These are phyloP conservation scores for Echeveria elegans DNA, from an alignment of 164 flowering plant genomes.

Conservation along the genomic window DNA sequence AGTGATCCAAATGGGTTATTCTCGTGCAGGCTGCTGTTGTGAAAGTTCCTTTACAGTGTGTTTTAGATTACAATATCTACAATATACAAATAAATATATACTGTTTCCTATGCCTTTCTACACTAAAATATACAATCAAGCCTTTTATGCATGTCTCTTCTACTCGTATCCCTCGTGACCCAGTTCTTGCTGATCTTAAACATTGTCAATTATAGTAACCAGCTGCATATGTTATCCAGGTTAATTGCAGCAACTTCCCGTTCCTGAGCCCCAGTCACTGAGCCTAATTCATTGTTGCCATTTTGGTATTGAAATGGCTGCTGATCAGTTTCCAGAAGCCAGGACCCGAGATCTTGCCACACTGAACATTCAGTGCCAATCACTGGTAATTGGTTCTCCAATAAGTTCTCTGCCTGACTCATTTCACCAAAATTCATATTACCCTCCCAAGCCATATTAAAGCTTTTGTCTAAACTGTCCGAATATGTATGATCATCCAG, in stretches of 20 bases:
- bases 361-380: slow-evolving; percentile 5
- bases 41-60: background rate
- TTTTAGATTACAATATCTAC: background rate
- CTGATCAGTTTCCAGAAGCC: slow-evolving; percentile 13
- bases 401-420: background rate
- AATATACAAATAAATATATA: background rate
- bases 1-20: too few species aligned
- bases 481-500: slow-evolving; percentile 1
- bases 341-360: slow-evolving; percentile 18
- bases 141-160: too few species aligned
- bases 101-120: too few species aligned
- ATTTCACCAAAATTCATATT: background rate
- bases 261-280: background rate
- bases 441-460: background rate
- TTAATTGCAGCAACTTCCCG: background rate
- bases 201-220: background rate
- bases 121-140: too few species aligned
- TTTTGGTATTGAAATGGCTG: slow-evolving; percentile 8
- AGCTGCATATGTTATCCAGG: background rate
- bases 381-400: slow-evolving; percentile 10
- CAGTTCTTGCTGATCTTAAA: too few species aligned
- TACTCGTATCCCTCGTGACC: too few species aligned
- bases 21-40: background rate
- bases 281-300: background rate
- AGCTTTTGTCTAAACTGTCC: background rate